Evolutionary conservation across 768 basidiomycete genomes (phyloP), one percentile per base, ranked within the genome.

Genomic region (Lactarius pseudohatsudake): DNA sequence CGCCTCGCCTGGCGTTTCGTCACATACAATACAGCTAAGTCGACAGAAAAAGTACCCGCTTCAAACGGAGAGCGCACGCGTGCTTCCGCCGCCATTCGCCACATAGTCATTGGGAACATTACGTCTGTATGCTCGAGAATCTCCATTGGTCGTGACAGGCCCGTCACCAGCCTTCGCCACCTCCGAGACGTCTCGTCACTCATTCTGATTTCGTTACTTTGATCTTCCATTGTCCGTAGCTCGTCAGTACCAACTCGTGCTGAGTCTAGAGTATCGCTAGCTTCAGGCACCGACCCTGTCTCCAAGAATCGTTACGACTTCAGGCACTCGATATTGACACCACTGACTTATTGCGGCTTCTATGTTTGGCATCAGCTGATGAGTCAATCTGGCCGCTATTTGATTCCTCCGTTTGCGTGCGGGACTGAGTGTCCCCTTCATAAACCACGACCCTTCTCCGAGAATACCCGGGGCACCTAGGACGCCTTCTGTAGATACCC

Each of bases 281-380:
- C 26, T 56, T 30, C 32, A 56, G 47, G 30, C n/a, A 38, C 34
- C 34, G 3, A 28, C 15, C 32, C 32, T 62, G 9, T n/a, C 13
- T 62, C 54, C 26, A n/a, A 62, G 26, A 40, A 13, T 20, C 34
- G 10, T 40, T 30, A 36, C 34, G 6, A 22, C 62, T 41, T 15
- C 61, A 62, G 22, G 53, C 22, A 18, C 34, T 41, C 34, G 61
- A 62, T n/a, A 62, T 41, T 30, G 26, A 15, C 36, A 36, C 36
- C 36, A 45, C 60, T n/a, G 41, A 26, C 45, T 7, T 20, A 56
- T 11, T 16, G 30, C 55, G 30, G 10, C 30, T 4, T 34, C 22
- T 53, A 16, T 61, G 45, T 36, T 41, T 18, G 36, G 18, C 36
- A 53, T n/a, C 45, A 61, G 20, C 30, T 36, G 28, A 34, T 61